Base-by-base conservation (phyloP, 2,329 filamentous ascomycete genomes). In the Metarhizium guizhouense region DNA sequence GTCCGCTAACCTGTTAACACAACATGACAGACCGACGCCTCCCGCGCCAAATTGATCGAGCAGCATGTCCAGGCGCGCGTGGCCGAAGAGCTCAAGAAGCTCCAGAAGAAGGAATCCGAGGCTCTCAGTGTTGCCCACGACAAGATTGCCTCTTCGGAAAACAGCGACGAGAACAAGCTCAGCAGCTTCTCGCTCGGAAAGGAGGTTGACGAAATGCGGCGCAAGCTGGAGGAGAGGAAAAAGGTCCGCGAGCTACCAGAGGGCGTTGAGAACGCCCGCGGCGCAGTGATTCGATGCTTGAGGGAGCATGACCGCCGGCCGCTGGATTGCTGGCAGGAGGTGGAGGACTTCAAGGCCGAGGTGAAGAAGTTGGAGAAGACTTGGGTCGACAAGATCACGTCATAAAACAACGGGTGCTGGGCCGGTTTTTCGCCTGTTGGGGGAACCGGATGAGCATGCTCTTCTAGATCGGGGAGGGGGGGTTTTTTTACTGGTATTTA, bases 311-410 rank as follows among this genome's bases (percentile, higher is more conserved):
- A 96, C 73, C 80, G 90, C 61, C 82, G 90, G 70, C 92, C 93
- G 69, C 76, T 96, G 68, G 89, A 96, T 76, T 97, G 93, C 80
- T 96, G 89, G 88, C 81, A 85, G 72, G 91, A 96, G 81, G 90
- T 96, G 29, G 87, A 95, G 75, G 79, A 78, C 20, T 97, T 97
- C 73, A 95, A 92, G 82, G 81, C 82, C 65, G 90, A 95, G 78
- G 92, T 97, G 52, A 84, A 88, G 63, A 84, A 83, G 75, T 72
- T 96, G 72, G 93, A 96, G 81, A 86, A 84, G 73, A 79, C 79
- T 30, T 97, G 95, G 83, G 90, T 96, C 40, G 87, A 95, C 68
- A 90, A 86, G 75, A 84, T 95, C 55, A 81, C 89, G 56, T 59
- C 59, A 49, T 59, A 42, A 57, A 50, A 8, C n/a, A 25, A 25